These are phyloP conservation scores for Vinca minor DNA, from an alignment of 257 asterid species.

Conservation along the genomic window DNA sequence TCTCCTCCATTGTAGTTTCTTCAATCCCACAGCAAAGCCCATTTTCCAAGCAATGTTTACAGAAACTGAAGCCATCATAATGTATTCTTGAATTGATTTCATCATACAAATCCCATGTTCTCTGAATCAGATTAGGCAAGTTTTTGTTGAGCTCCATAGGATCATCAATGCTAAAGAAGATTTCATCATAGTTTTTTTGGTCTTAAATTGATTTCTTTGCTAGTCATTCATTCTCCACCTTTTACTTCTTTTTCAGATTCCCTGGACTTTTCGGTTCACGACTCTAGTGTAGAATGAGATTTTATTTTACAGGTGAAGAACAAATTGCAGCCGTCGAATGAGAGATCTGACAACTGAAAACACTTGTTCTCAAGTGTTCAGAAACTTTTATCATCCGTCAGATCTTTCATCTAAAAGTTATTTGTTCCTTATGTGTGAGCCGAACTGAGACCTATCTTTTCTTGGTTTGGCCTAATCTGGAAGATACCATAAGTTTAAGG, in stretches of 20 bases:
- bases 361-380: too few species aligned
- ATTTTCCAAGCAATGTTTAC: slow-evolving; percentile 37
- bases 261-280: neutral
- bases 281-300: too few species aligned
- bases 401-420: too few species aligned
- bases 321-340: too few species aligned
- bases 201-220: neutral
- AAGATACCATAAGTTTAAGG: slow-evolving; percentile 9
- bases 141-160: slow-evolving; percentile 13
- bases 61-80: slow-evolving; percentile 22
- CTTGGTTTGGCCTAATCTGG: slow-evolving; percentile 11
- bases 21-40: slow-evolving; percentile 34
- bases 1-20: slow-evolving; percentile 30
- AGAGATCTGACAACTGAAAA: too few species aligned
- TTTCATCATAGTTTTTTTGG: neutral
- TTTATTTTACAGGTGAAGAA: too few species aligned
- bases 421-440: too few species aligned
- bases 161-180: neutral
- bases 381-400: too few species aligned
- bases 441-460: too few species aligned
- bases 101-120: slow-evolving; percentile 36
- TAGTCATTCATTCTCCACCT: slow-evolving; percentile 20
- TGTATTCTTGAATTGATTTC: slow-evolving; percentile 28
- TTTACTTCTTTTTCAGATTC: slow-evolving; percentile 26
- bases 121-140: slow-evolving; percentile 28